Base-by-base conservation (phyloP, 2,329 filamentous ascomycete species). In the Coniochaeta sp. region DNA sequence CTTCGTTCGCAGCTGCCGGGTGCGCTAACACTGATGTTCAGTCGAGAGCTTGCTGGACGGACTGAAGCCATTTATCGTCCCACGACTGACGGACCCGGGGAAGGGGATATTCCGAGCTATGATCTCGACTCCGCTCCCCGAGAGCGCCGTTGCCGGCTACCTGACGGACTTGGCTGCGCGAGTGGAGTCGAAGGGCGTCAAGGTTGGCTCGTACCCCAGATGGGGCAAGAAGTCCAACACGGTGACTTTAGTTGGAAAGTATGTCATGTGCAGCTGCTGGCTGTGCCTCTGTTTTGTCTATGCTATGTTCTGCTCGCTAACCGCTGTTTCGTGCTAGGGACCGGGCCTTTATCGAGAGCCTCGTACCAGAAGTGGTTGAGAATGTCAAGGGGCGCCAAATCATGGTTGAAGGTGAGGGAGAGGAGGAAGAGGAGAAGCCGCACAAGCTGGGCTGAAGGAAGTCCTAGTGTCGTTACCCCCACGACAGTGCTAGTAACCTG, bases 191-290 rank as follows among this genome's bases (percentile, higher is more conserved):
- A 86, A 83, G 68, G 92, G 91, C 3, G 83, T 98, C 68, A 98
- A 98, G 77, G 91, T 98, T 17, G 95, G 95, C 55, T 96, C 91
- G 74, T 98, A 99, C 74, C 95, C 95, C 38, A 81, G 91, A 59
- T 97, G 93, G 92, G 91, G 89, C 5, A 93, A 91, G 80, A 85
- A 86, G 68, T 81, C 81, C 64, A 98, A 98, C 74, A 95, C 92
- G 0, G 91, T 98, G 55, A 97, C 93, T 12, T 78, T 99, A 58
- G 93, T 97, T 22, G 85, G 85, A 65, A 78, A 75, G 79, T 83
- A 69, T 66, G 75, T 70, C 38, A 40, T 40, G 52, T 47, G 30
- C 8, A 36, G n/a, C 32, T 19, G 26, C 24, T 26, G 2, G 12
- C 42, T 47, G 19, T 26, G 47, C 30, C n/a, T 5, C 9, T 17